phyloP scores from a whole-genome alignment of 768 basidiomycete species.

The Suillus lakei region DNA sequence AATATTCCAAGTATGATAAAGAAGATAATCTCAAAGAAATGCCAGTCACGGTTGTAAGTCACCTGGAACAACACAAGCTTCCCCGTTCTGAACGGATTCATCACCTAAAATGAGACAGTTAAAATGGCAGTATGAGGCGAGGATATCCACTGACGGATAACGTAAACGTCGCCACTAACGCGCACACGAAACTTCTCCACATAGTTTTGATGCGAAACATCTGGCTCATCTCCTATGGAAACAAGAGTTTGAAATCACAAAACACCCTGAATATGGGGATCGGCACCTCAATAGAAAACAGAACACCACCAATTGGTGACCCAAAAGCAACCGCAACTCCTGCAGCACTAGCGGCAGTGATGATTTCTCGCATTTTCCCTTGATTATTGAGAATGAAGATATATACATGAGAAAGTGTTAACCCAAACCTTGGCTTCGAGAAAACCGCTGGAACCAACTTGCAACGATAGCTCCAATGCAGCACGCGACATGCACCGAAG shows the following conservation, averaged over 20 bases:
- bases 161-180: conserved; percentile 94
- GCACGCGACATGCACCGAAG: conserved; percentile 96
- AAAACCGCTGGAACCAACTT: conserved; percentile 78
- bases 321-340: conserved; percentile 99
- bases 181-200: conserved; percentile 98
- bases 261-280: neutral
- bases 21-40: conserved; percentile 98
- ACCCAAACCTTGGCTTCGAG: conserved; percentile 81
- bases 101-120: conserved; percentile 59
- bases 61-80: conserved; percentile 98
- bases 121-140: conserved; percentile 19
- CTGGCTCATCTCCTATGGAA: conserved; percentile 94
- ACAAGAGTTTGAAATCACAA: conserved; percentile 5
- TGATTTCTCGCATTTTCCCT: conserved; percentile 88
- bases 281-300: conserved; percentile 95
- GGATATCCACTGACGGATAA: conserved; percentile 71
- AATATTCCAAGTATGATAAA: conserved; percentile 96
- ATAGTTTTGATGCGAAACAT: conserved; percentile 97
- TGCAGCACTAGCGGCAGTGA: conserved; percentile 95
- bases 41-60: conserved; percentile 97
- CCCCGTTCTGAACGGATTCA: conserved; percentile 98
- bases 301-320: conserved; percentile 95
- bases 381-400: conserved; percentile 20
- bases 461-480: conserved; percentile 93
- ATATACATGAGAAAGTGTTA: conserved; percentile 5